Percentiles rank a stretch among this genome's conserved stretches.
These are phyloP conservation scores for Cytospora piceicola DNA, from an alignment of 2,329 filamentous ascomycete genomes.

Conservation along the genomic window DNA sequence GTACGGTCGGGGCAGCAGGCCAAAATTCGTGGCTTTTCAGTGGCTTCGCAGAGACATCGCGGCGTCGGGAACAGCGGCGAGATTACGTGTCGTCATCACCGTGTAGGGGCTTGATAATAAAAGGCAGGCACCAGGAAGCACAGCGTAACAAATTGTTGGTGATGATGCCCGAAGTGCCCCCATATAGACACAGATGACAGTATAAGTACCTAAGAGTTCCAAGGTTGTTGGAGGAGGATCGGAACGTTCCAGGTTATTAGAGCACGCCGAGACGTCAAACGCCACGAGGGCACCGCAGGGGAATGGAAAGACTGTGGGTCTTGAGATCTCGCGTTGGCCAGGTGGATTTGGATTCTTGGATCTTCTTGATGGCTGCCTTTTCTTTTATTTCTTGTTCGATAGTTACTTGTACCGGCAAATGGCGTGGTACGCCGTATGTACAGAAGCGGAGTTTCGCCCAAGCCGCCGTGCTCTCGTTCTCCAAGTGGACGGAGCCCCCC, in stretches of 20 bases:
- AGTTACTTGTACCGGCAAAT: slow-evolving; percentile 5
- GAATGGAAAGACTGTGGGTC: slow-evolving; percentile 12
- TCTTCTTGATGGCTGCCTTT: slow-evolving; percentile 14
- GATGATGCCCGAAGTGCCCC: background rate
- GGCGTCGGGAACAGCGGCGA: background rate
- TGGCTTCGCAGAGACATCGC: background rate
- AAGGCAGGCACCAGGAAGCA: background rate
- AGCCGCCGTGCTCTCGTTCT: background rate
- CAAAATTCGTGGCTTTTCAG: background rate
- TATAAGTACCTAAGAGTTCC: background rate
- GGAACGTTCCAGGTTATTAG: background rate
- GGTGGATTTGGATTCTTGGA: slow-evolving; percentile 16
- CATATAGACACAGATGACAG: background rate
- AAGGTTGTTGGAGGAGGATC: background rate
- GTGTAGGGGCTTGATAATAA: background rate
- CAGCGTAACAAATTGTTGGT: background rate
- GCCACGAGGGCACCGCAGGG: slow-evolving; percentile 21
- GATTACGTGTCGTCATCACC: slow-evolving; percentile 2
- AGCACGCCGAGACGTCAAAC: slow-evolving; percentile 20
- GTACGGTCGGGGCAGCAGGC: background rate
- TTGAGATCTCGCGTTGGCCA: slow-evolving; percentile 5
- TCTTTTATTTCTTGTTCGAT: background rate
- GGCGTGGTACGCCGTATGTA: background rate
- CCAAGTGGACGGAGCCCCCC: background rate
- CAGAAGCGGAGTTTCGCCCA: background rate